Conservation (phyloP, 1,284 basidiomycete genomes). For the Ceratorhiza oryzae-sativae region DNA sequence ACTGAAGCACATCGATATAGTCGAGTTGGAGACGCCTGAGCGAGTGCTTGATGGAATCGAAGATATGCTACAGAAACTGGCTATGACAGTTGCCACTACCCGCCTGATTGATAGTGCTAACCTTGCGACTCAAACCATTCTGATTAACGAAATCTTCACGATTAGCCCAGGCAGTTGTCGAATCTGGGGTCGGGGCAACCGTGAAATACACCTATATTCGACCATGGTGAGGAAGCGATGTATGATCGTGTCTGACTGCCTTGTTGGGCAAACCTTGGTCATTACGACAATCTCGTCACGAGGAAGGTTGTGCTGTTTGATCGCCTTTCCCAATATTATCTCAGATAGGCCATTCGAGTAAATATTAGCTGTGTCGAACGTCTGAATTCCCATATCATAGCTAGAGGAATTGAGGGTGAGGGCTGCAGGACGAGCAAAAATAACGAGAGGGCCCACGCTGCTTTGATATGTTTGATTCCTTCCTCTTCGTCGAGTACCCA, state of each 20-base stretch:
- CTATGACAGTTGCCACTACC: background rate
- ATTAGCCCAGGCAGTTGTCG: constrained; percentile 40
- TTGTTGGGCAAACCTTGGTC: constrained; percentile 53
- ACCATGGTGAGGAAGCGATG: background rate
- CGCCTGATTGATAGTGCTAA: constrained; percentile 30
- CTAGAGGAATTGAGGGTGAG: background rate
- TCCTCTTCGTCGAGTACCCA: constrained; percentile 50
- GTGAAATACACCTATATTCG: background rate
- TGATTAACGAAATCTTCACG: constrained; percentile 44
- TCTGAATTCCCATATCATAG: constrained; percentile 52
- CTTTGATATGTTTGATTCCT: constrained; percentile 47
- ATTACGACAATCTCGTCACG: constrained; percentile 55
- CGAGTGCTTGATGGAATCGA: constrained; percentile 45
- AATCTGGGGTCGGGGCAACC: constrained; percentile 4
- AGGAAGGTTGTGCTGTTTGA: constrained; percentile 52
- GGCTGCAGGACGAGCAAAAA: background rate
- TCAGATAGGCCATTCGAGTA: constrained; percentile 45
- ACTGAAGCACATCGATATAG: constrained; percentile 52
- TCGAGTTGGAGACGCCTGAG: constrained; percentile 48
- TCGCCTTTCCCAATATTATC: constrained; percentile 41
- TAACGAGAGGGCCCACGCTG: constrained; percentile 38
- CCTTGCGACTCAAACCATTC: constrained; percentile 48
- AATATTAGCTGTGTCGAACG: constrained; percentile 55
- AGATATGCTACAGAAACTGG: constrained; percentile 49
- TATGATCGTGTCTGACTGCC: background rate